Base-by-base conservation (phyloP, 2,329 filamentous ascomycete genomes). In the Gnomoniopsis smithogilvyi region DNA sequence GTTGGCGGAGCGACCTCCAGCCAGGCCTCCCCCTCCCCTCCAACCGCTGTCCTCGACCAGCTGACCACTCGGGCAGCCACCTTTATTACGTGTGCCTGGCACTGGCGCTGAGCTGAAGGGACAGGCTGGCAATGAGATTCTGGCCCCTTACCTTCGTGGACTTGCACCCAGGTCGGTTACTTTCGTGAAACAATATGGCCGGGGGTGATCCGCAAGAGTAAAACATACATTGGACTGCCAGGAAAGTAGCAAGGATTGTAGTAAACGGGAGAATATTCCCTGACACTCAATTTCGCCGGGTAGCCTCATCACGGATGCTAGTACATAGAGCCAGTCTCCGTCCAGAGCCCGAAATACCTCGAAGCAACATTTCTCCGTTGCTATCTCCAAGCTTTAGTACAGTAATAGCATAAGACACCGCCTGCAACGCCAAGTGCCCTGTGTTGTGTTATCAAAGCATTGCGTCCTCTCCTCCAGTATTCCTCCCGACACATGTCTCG, bases 401-500 rank as follows among this genome's bases (percentile, higher is more conserved):
- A 62, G 45, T 55, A 41, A 47, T 58, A 36, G 49, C 52, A 6
- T 48, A 51, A 53, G 60, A 62, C 60, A 56, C 60, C 60, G 60
- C 60, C 60, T 56, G 60, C 60, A 62, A 62, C 60, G 56, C 60
- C 60, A 41, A 52, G 56, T 59, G 56, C 59, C 56, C 47, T 52
- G 48, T 56, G 52, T 52, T 22, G 58, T 33, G 38, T 54, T 45
- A 26, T 48, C 50, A 43, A 59, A 56, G 54, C 57, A 54, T 53
- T 48, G 43, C 33, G 30, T 50, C 51, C 51, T 56, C 52, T 53
- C 30, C 49, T 48, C 41, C 46, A 38, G 33, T 59, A 26, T 46
- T 48, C 43, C 38, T 47, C 30, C 41, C 48, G 3, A 17, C 14
- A 47, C 26, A 15, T 55, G 22, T 34, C 56, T 55, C 51, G 54